phyloP scores from a whole-genome alignment of 23 red algal genomes.

The Cyanidioschyzon merolae region DNA sequence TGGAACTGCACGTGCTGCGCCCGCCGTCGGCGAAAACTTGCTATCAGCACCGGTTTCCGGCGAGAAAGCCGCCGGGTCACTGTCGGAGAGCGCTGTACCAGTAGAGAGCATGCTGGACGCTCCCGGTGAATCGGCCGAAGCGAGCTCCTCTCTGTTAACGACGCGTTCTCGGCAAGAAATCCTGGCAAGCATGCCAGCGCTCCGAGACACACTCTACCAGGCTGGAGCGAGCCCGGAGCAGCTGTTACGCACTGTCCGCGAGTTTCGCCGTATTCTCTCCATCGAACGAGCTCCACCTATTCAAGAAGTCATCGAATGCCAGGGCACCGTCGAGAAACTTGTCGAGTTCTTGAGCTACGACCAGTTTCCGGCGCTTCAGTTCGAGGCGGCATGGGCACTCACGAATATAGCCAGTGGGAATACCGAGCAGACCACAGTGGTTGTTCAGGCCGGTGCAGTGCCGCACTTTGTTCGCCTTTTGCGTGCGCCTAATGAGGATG shows the following conservation, averaged over 20 bases:
- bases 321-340: slow-evolving; percentile 65
- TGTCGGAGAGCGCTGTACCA: no score
- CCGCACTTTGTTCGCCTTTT: slow-evolving; percentile 78
- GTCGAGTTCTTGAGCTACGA: slow-evolving; percentile 72
- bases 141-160: neutral
- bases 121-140: neutral
- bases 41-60: neutral
- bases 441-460: slow-evolving; percentile 74
- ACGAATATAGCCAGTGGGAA: slow-evolving; percentile 92
- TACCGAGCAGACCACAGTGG: slow-evolving; percentile 65
- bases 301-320: slow-evolving; percentile 56
- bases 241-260: slow-evolving; percentile 51
- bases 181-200: slow-evolving; percentile 5
- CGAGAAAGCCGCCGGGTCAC: neutral
- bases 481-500: slow-evolving; percentile 67
- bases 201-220: neutral
- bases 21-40: neutral
- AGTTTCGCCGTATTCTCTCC: slow-evolving; percentile 79
- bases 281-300: slow-evolving; percentile 92
- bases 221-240: slow-evolving; percentile 20
- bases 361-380: slow-evolving; percentile 69
- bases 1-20: neutral
- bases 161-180: slow-evolving; percentile 8
- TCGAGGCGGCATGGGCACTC: slow-evolving; percentile 83
- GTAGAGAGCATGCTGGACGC: neutral